These are phyloP conservation scores for Macrophomina pseudophaseolina DNA, from an alignment of 2,329 filamentous ascomycete species.

Conservation along the genomic window DNA sequence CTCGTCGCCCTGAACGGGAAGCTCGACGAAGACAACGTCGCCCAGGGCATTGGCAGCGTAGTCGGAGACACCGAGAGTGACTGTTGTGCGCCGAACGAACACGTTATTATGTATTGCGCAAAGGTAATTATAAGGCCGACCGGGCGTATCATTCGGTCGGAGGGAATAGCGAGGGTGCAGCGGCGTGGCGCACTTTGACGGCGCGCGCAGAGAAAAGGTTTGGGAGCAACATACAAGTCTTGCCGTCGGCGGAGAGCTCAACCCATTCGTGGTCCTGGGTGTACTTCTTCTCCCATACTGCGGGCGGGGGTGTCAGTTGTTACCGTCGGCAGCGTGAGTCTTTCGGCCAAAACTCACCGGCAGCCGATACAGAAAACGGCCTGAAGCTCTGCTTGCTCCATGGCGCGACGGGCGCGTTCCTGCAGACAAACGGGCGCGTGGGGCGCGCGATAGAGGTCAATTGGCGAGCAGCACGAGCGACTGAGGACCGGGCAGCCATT, in stretches of 20 bases:
- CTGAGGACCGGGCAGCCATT: slow-evolving; percentile 44
- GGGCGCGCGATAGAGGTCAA: slow-evolving; percentile 38
- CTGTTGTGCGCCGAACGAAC: slow-evolving; percentile 44
- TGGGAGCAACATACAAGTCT: slow-evolving; percentile 63
- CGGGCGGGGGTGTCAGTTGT: neutral
- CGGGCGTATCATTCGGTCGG: slow-evolving; percentile 9
- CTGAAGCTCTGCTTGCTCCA: slow-evolving; percentile 32
- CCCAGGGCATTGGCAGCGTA: slow-evolving; percentile 93
- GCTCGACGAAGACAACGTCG: slow-evolving; percentile 96
- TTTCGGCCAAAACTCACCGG: slow-evolving; percentile 34
- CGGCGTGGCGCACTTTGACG: neutral
- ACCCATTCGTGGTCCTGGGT: slow-evolving; percentile 99
- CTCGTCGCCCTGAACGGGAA: slow-evolving; percentile 73
- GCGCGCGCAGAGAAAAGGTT: slow-evolving; percentile 14
- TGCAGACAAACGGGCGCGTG: slow-evolving; percentile 32
- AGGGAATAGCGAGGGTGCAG: slow-evolving; percentile 23
- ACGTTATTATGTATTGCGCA: slow-evolving; percentile 25
- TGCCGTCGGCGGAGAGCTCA: slow-evolving; percentile 81
- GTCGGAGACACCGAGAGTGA: slow-evolving; percentile 79
- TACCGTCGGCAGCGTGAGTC: neutral
- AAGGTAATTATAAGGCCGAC: slow-evolving; percentile 6
- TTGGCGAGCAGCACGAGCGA: slow-evolving; percentile 42
- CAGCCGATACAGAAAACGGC: slow-evolving; percentile 46
- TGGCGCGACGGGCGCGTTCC: slow-evolving; percentile 30
- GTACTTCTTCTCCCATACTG: slow-evolving; percentile 78